phyloP scores from a whole-genome alignment of 2,329 filamentous ascomycete species.

The Didymella keratinophila region DNA sequence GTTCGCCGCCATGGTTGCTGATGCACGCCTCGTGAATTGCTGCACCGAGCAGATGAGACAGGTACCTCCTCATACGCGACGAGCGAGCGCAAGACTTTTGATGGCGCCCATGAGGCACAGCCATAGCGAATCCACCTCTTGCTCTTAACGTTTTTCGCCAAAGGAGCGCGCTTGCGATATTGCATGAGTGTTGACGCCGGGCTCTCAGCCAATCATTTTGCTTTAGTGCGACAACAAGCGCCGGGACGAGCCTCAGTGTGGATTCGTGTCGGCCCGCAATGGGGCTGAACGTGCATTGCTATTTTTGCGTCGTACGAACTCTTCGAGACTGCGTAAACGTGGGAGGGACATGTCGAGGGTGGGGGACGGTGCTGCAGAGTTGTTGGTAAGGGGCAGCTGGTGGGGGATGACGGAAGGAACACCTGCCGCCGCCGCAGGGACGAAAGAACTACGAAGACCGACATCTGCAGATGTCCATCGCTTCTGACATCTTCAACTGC shows the following conservation, averaged over 20 bases:
- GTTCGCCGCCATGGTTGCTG: conserved; percentile 25
- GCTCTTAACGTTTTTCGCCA: conserved; percentile 18
- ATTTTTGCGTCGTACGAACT: conserved; percentile 10
- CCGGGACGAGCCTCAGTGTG: conserved; percentile 19
- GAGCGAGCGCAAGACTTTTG: conserved; percentile 39
- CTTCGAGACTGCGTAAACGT: not conserved
- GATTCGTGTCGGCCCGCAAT: conserved; percentile 16
- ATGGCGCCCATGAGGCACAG: conserved; percentile 34
- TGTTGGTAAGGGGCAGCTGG: conserved; percentile 1
- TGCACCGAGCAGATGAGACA: conserved; percentile 15
- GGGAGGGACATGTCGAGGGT: not conserved
- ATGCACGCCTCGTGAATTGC: conserved; percentile 18
- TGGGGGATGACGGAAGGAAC: not conserved
- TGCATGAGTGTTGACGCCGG: conserved; percentile 6
- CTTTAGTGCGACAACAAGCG: conserved; percentile 37
- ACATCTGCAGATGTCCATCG: too few relatives aligned
- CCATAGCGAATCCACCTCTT: conserved; percentile 28
- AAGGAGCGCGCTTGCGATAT: conserved; percentile 35
- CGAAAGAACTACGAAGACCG: too few relatives aligned
- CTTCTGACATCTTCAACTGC: too few relatives aligned
- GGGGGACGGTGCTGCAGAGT: not conserved
- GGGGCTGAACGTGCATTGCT: conserved; percentile 6
- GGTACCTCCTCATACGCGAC: conserved; percentile 34
- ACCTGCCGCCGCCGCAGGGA: too few relatives aligned
- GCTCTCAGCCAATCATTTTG: conserved; percentile 35